These are phyloP conservation scores for Backusella macrospora DNA, from an alignment of 192 early-diverging fungal genomes.

Conservation along the genomic window DNA sequence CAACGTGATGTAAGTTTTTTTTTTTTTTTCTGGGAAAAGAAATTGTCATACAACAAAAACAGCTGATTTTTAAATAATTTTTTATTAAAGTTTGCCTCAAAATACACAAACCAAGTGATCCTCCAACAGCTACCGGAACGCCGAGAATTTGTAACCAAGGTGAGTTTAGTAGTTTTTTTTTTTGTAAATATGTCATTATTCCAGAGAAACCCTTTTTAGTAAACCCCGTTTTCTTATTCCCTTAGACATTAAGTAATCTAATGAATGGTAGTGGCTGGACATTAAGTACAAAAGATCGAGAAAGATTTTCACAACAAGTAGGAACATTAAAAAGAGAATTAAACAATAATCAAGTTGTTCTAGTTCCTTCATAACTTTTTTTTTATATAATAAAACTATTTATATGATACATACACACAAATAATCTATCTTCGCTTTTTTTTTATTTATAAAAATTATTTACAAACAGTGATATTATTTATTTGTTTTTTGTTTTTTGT, in stretches of 20 bases:
- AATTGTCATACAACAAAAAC: neutral
- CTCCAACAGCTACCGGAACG: conserved; percentile 54
- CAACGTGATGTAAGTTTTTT: conserved; percentile 55
- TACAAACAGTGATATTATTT: neutral
- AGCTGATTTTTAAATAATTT: neutral
- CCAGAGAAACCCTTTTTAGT: conserved; percentile 1
- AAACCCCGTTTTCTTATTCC: conserved; percentile 4
- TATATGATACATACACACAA: neutral
- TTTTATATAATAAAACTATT: neutral
- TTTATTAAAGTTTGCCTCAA: conserved; percentile 48
- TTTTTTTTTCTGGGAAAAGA: too few relatives aligned
- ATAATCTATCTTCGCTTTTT: neutral
- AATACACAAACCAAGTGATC: conserved; percentile 59
- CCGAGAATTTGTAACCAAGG: conserved; percentile 45
- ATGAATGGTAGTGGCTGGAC: conserved; percentile 66
- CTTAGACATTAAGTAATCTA: conserved; percentile 51
- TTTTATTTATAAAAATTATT: neutral
- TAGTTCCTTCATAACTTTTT: conserved; percentile 20
- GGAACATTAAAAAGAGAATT: conserved; percentile 54
- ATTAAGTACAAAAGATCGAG: conserved; percentile 56
- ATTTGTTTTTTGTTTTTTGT: neutral
- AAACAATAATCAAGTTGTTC: conserved; percentile 24
- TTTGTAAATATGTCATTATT: too few relatives aligned
- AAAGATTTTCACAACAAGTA: conserved; percentile 69
- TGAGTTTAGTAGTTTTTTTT: conserved; percentile 21